Evolutionary conservation across 805 yeast genomes (phyloP).

Genomic region (Saturnispora besseyi): DNA sequence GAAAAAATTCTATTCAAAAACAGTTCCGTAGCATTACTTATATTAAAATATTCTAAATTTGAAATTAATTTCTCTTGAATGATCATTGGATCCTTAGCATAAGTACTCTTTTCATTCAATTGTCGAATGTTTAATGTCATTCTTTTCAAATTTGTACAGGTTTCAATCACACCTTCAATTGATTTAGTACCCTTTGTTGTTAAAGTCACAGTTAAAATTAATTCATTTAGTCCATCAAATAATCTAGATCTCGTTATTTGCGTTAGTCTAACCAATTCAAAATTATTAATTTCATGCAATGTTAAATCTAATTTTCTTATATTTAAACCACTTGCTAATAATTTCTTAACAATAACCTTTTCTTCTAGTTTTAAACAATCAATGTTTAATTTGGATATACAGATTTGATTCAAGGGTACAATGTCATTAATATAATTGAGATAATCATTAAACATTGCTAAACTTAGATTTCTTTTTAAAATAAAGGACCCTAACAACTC

Average conservation of each 20-base stretch:
- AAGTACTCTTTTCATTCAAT: background rate
- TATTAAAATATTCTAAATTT: background rate
- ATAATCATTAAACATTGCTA: conserved; percentile 1
- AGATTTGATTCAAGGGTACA: conserved; percentile 4
- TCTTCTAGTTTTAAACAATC: background rate
- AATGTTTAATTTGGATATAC: conserved; percentile 1
- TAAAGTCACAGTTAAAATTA: background rate
- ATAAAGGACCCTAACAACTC: conserved; percentile 7
- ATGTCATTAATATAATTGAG: conserved; percentile 10
- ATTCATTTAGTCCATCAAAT: background rate
- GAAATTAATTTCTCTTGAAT: background rate
- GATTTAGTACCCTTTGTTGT: conserved; percentile 9
- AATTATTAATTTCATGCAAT: background rate
- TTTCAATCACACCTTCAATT: conserved; percentile 6
- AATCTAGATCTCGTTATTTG: conserved; percentile 4
- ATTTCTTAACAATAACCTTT: background rate
- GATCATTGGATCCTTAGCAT: background rate
- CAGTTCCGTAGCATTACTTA: background rate
- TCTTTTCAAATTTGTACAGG: conserved; percentile 1
- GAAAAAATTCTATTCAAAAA: conserved; percentile 3
- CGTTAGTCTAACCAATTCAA: conserved; percentile 6
- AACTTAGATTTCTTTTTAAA: conserved; percentile 2
- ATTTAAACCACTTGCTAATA: conserved; percentile 7
- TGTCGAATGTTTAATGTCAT: background rate
- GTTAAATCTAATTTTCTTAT: conserved; percentile 1